phyloP scores from a whole-genome alignment of 495 filamentous ascomycete genomes.

The Aspergillus cristatus region DNA sequence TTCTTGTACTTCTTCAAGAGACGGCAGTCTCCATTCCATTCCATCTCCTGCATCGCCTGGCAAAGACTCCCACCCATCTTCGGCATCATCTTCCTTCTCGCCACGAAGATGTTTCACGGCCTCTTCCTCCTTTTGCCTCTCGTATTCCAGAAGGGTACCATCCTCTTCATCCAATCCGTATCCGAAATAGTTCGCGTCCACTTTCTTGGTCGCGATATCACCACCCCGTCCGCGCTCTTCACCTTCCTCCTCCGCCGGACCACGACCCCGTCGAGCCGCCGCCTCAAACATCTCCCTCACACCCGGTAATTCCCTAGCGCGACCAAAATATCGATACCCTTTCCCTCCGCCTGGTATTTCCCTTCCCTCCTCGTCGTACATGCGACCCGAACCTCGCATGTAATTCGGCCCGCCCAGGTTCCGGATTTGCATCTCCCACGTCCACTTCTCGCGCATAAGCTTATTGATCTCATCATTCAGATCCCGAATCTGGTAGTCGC shows the following conservation, averaged over 20 bases:
- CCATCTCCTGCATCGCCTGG: constrained; percentile 84
- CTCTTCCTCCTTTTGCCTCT: constrained; percentile 73
- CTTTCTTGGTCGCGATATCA: constrained; percentile 66
- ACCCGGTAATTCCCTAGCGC: constrained; percentile 83
- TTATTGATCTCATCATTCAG: constrained; percentile 99
- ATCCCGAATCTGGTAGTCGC: constrained; percentile 94
- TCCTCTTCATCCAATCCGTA: constrained; percentile 94
- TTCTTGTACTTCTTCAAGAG: constrained; percentile 80
- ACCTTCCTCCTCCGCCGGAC: constrained; percentile 53
- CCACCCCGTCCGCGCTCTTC: constrained; percentile 49
- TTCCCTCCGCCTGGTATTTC: constrained; percentile 87
- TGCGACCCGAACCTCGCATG: constrained; percentile 77
- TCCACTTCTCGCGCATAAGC: constrained; percentile 94
- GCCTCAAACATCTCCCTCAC: constrained; percentile 96
- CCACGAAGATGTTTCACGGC: constrained; percentile 56
- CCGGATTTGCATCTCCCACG: constrained; percentile 95
- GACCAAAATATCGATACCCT: constrained; percentile 87
- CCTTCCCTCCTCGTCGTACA: constrained; percentile 85
- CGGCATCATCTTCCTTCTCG: constrained; percentile 33
- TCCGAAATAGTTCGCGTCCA: constrained; percentile 93
- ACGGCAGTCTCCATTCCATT: constrained; percentile 74
- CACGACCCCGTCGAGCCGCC: constrained; percentile 41
- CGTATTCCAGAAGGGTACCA: constrained; percentile 71
- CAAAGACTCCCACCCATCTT: constrained; percentile 69
- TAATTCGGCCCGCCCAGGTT: constrained; percentile 95